These are phyloP conservation scores for Erysimum cheiranthoides DNA, from an alignment of 345 rosid genomes.

Conservation along the genomic window DNA sequence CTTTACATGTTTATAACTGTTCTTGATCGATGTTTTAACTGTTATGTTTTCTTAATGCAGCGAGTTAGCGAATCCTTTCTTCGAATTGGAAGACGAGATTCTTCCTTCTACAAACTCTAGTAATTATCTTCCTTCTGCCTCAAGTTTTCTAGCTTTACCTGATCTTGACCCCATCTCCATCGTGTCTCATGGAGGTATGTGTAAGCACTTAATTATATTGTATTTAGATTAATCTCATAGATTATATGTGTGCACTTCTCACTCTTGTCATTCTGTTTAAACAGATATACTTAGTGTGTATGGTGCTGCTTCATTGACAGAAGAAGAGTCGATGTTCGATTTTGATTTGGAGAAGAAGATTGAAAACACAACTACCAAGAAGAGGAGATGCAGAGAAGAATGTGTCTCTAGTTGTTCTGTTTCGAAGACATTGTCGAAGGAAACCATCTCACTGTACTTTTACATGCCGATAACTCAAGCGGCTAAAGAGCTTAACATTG, in stretches of 20 bases:
- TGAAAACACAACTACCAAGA: conserved; percentile 1
- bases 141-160: conserved; percentile 24
- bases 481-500: conserved; percentile 63
- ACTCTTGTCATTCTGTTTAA: not conserved
- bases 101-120: not conserved
- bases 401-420: conserved; percentile 9
- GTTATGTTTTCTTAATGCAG: conserved; percentile 14
- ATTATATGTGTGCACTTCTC: not conserved
- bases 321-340: conserved; percentile 13
- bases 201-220: not conserved
- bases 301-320: not conserved
- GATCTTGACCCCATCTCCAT: conserved; percentile 22
- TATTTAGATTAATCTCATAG: not conserved
- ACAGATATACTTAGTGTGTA: not conserved
- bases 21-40: conserved; percentile 1
- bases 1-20: not conserved
- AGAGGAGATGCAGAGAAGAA: conserved; percentile 22
- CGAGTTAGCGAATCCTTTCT: conserved; percentile 29
- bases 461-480: conserved; percentile 70
- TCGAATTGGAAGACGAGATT: not conserved
- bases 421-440: conserved; percentile 44
- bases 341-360: not conserved
- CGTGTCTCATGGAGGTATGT: conserved; percentile 3
- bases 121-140: conserved; percentile 15
- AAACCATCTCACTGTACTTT: conserved; percentile 51